Evolutionary conservation across 805 yeast species (phyloP), one percentile per base, ranked within the genome.

Genomic region (Maudiozyma barnettii): DNA sequence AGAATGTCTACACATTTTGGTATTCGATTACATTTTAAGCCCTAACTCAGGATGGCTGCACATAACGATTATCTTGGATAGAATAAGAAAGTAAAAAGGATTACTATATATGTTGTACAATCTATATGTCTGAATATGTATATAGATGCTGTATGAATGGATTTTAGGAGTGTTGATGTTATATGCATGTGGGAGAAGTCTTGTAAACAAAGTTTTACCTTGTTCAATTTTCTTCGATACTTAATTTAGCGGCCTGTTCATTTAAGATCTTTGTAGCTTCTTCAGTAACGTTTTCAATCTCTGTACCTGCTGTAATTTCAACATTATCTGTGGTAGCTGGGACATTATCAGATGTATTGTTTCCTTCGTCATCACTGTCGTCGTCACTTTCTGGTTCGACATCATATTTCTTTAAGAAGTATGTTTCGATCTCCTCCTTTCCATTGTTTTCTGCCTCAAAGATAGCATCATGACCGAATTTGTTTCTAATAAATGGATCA

Each of bases 391-490:
- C 82, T 14, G 78, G 81, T 46, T 78, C 82, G 41, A 84, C 78
- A 41, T 86, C 83, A 56, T 73, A 91, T 56, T 81, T 80, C 62
- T 78, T 75, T 59, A 90, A 71, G 60, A 87, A 77, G 69, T 80
- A 90, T 38, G 78, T 81, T 54, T 87, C 95, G 16, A 89, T 82
- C 26, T 82, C 88, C 49, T 78, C 82, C 58, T 82, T 77, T 43
- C 78, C 80, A 55, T 80, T 84, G 54, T 76, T 78, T 60, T 90
- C 96, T 8, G 98, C 96, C 64, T 90, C 97, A 61, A 70, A 90
- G 49, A 91, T 81, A 1, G 86, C 75, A 62, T 93, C 98, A 60
- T 88, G 95, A 23, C 79, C 84, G 44, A 81, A 77, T 10, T 68
- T 59, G 67, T 93, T 93, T 65, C 82, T 84, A 35, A 77, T 59